Conservation (phyloP, 345 rosid species). For the Xanthoceras sorbifolium region DNA sequence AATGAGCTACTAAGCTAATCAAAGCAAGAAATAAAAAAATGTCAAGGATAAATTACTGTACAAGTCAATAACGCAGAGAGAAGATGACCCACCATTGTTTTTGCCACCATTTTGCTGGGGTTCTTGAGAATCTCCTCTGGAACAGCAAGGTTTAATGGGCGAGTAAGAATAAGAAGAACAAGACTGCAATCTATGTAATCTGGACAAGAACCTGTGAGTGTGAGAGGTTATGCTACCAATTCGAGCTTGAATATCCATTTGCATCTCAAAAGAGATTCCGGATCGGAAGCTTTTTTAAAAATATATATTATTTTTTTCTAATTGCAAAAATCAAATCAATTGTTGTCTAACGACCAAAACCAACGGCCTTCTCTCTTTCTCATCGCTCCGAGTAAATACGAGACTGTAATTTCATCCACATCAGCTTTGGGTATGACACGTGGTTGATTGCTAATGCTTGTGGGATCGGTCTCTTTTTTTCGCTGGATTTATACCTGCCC, state of each 20-base stretch:
- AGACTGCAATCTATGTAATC: conserved; percentile 4
- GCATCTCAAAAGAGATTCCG: conserved; percentile 19
- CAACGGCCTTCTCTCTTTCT: neutral
- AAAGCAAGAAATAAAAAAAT: neutral
- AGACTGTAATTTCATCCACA: conserved; percentile 22
- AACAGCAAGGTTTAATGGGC: conserved; percentile 42
- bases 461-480: conserved; percentile 4
- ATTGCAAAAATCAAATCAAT: neutral
- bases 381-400: conserved; percentile 18
- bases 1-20: neutral
- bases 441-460: neutral
- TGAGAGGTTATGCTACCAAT: conserved; percentile 25
- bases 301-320: neutral
- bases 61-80: neutral
- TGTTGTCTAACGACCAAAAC: neutral
- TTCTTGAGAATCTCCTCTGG: conserved; percentile 36
- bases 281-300: no score
- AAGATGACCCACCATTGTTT: conserved; percentile 27
- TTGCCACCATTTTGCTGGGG: conserved; percentile 41
- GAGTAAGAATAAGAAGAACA: conserved; percentile 12
- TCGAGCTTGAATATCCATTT: conserved; percentile 53
- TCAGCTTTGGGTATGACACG: conserved; percentile 17
- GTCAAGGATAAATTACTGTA: neutral
- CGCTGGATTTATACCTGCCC: neutral
- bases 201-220: conserved; percentile 18